phyloP scores from a whole-genome alignment of 1,139 yeast species.

The Magnusiomyces fungicola region DNA sequence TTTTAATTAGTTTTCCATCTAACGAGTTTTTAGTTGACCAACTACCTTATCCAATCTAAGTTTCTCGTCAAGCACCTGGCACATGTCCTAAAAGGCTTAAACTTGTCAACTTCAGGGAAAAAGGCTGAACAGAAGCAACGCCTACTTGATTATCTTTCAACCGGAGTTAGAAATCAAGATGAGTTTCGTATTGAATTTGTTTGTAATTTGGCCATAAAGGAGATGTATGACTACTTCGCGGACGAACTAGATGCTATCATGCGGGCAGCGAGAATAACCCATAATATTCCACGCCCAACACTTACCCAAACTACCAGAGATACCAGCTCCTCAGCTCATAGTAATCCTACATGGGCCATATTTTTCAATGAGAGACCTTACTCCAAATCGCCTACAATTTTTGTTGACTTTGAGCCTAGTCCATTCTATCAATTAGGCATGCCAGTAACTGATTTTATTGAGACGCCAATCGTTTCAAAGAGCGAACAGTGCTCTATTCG shows the following conservation, averaged over 20 bases:
- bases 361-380: too few species aligned
- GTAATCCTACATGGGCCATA: too few species aligned
- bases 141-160: slow-evolving; percentile 18
- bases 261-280: too few species aligned
- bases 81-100: slow-evolving; percentile 21
- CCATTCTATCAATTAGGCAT: too few species aligned
- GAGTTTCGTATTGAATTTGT: slow-evolving; percentile 3
- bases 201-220: slow-evolving; percentile 5
- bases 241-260: background rate
- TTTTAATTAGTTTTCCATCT: background rate
- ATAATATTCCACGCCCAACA: too few species aligned
- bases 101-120: slow-evolving; percentile 26
- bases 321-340: too few species aligned
- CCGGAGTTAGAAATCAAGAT: slow-evolving; percentile 10
- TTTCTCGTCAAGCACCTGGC: slow-evolving; percentile 30
- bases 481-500: too few species aligned
- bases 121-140: slow-evolving; percentile 29
- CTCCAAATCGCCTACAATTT: too few species aligned
- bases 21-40: background rate
- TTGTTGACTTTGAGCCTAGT: too few species aligned
- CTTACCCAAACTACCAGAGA: too few species aligned
- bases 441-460: too few species aligned
- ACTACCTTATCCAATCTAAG: slow-evolving; percentile 1
- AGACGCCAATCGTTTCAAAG: too few species aligned
- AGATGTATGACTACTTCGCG: background rate